Evolutionary conservation across 139 green algal species (phyloP), one percentile per base, ranked within the genome.

Genomic region (Chlamydomonas sp.): DNA sequence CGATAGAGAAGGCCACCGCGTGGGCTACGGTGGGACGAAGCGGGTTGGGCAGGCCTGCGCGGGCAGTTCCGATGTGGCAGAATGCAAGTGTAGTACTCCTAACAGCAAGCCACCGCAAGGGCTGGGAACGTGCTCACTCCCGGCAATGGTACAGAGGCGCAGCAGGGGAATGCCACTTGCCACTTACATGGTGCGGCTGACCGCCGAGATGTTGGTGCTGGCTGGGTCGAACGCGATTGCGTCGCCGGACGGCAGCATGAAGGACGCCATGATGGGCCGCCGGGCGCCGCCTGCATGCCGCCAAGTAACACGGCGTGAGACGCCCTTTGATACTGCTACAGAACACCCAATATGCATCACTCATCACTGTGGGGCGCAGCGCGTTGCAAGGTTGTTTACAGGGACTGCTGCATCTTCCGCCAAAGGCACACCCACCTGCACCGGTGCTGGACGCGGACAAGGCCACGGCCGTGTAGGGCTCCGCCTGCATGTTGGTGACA

Each of bases 401-500:
- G 66, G 10, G 66, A 71, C 12, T 10, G 12, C 66, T 14, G 66
- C 10, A 14, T 71, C 10, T 14, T 18, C 10, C 10, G 66, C 66
- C 10, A 49, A 49, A 49, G 66, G 66, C 66, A 71, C 10, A 71
- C 74, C 17, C 6, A 63, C 49, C 31, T 62, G 5, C 5, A 79
- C 61, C 31, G 31, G 80, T 61, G 5, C 6, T 15, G 15, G 66
- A 49, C 5, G 73, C 17, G 15, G 62, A 15, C 18, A 89, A 82
- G 17, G 69, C 20, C 7, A 79, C 31, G 15, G 58, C 3, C 5
- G 14, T 77, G 74, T 84, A 91, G 0, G 85, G 80, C 78, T 31
- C 18, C 6, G 62, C 15, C 77, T 93, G 87, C 17, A 58, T 2
- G 82, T 92, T 93, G 72, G 73, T 78, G 16, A 63, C 64, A 5